phyloP scores from a whole-genome alignment of 345 rosid genomes.

The Euphorbia lathyris region DNA sequence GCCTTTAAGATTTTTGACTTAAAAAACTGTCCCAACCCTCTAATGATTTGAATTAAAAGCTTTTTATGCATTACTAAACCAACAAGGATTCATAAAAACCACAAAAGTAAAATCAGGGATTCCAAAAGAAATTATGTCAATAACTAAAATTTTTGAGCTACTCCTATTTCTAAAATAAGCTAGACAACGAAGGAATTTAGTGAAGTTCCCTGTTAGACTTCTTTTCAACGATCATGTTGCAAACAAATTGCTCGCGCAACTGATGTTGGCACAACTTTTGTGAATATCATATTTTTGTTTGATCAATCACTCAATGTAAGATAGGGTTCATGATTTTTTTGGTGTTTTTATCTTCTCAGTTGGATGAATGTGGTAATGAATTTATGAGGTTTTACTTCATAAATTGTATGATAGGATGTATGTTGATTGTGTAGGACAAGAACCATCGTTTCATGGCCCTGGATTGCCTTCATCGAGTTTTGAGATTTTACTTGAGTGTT shows the following conservation, averaged over 20 bases:
- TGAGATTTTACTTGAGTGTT: conserved; percentile 94
- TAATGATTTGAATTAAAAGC: neutral
- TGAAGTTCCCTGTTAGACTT: neutral
- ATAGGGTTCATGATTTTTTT: neutral
- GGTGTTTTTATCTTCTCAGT: neutral
- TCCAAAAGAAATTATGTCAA: neutral
- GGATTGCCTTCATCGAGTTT: conserved; percentile 94
- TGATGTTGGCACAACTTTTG: neutral
- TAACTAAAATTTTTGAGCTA: neutral
- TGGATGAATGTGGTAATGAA: neutral
- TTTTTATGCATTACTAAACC: neutral
- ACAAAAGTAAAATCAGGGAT: neutral
- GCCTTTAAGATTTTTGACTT: neutral
- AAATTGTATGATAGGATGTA: conserved; percentile 8
- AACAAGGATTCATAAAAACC: neutral
- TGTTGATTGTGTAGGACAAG: conserved; percentile 69
- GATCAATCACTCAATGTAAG: neutral
- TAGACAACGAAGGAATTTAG: neutral
- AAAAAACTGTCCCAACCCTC: neutral
- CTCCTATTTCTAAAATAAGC: neutral
- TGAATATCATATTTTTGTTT: neutral
- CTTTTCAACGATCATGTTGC: neutral
- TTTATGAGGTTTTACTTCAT: conserved; percentile 1
- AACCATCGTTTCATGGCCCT: conserved; percentile 96
- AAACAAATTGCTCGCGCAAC: neutral